Conservation (phyloP, 2,329 filamentous ascomycete genomes). For the Septoria linicola region DNA sequence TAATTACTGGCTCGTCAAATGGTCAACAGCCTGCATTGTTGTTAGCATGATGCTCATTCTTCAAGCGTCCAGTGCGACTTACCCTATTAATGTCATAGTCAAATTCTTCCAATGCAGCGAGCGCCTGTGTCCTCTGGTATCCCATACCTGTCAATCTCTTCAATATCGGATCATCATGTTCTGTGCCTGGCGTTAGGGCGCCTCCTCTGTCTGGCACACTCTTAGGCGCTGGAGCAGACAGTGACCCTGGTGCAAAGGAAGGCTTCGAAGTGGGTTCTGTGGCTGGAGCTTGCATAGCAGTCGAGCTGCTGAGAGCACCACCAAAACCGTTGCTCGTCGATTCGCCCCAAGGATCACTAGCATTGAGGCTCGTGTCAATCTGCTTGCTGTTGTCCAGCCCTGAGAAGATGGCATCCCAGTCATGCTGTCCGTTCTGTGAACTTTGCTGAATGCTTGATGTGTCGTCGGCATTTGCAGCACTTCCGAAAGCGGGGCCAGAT, state of each 20-base stretch:
- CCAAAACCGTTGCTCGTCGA: slow-evolving; percentile 12
- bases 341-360: slow-evolving; percentile 33
- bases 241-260: slow-evolving; percentile 13
- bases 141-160: slow-evolving; percentile 90
- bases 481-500: slow-evolving; percentile 11
- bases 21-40: slow-evolving; percentile 23
- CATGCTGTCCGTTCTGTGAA: slow-evolving; percentile 56
- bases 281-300: slow-evolving; percentile 21
- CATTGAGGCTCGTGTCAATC: slow-evolving; percentile 31
- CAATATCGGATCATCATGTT: slow-evolving; percentile 86
- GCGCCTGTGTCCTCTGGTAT: slow-evolving; percentile 69
- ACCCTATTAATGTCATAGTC: slow-evolving; percentile 97
- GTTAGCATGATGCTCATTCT: slow-evolving; percentile 1
- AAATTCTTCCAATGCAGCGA: slow-evolving; percentile 84
- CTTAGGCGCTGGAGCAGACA: slow-evolving; percentile 4
- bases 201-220: slow-evolving; percentile 50
- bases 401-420: slow-evolving; percentile 95
- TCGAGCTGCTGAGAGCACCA: slow-evolving; percentile 13
- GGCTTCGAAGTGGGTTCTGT: slow-evolving; percentile 15
- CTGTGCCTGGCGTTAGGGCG: slow-evolving; percentile 69
- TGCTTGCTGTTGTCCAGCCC: slow-evolving; percentile 60
- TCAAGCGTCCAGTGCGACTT: slow-evolving; percentile 39
- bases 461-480: slow-evolving; percentile 11
- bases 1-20: slow-evolving; percentile 22
- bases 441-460: slow-evolving; percentile 36